Base-by-base conservation (phyloP, 2,329 filamentous ascomycete genomes). In the Aspergillus pseudotamarii region DNA sequence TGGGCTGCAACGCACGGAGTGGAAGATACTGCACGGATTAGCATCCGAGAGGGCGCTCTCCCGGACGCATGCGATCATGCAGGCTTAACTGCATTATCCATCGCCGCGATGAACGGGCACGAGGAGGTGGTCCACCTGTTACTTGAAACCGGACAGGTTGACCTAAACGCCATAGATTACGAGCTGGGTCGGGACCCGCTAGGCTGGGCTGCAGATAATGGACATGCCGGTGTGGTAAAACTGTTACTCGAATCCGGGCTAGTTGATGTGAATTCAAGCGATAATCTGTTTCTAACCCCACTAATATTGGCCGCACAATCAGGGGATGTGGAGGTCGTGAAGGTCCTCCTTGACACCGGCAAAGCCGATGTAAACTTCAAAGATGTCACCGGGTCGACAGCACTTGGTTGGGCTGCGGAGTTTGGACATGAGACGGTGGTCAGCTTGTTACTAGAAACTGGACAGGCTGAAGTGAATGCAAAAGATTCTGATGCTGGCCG, bases 351-450 rank as follows among this genome's bases (percentile, higher is more conserved):
- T 16, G 28, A n/a, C 26, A 57, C 34, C 9, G 38, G 38, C 3
- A 43, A 57, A 23, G 55, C 30, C 26, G 19, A 57, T 26, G 54
- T 57, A 9, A n/a, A 43, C 54, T 19, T 26, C 30, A 28, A n/a
- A 30, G 46, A 50, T 50, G 23, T 19, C 14, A 50, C 36, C 9
- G 43, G 45, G n/a, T 38, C 11, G 11, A 59, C 57, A 36, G n/a
- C 57, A 30, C 34, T 59, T 6, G 30, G 28, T 6, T 46, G 46
- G 23, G 57, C 57, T 23, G 57, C 32, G 46, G 41, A 50, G 28
- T n/a, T 32, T 36, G 57, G 57, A 46, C 32, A 50, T 51, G 43
- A 59, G n/a, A 23, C 30, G n/a, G 57, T 59, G n/a, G 45, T 28
- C 19, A 14, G 19, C 21, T 4, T 41, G 19, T 38, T 59, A 38